Percentiles rank a stretch among this genome's conserved stretches.
These are phyloP conservation scores for Psilocybe mexicana DNA, from an alignment of 1,284 basidiomycete species.

Conservation along the genomic window DNA sequence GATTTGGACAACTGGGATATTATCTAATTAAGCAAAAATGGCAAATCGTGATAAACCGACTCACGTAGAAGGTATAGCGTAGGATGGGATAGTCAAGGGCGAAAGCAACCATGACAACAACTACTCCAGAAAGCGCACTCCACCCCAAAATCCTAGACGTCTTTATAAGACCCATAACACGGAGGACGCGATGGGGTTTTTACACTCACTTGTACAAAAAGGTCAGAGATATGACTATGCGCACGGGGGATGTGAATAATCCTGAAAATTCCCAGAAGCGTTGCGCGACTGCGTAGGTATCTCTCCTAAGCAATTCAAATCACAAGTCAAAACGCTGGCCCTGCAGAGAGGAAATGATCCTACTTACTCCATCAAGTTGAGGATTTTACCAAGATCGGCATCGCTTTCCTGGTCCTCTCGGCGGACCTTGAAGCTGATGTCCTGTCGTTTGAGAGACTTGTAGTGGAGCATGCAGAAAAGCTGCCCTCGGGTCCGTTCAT, in stretches of 20 bases:
- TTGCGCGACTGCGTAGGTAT: slow-evolving; percentile 69
- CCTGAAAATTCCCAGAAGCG: slow-evolving; percentile 72
- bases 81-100: slow-evolving; percentile 66
- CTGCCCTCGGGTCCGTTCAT: slow-evolving; percentile 67
- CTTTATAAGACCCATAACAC: neutral
- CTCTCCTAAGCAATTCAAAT: slow-evolving; percentile 46
- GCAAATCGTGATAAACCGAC: slow-evolving; percentile 22
- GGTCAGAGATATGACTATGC: slow-evolving; percentile 69
- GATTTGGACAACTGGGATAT: slow-evolving; percentile 56
- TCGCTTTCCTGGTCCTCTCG: slow-evolving; percentile 43
- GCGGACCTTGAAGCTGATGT: slow-evolving; percentile 54
- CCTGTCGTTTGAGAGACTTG: slow-evolving; percentile 64
- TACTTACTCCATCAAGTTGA: slow-evolving; percentile 71
- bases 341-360: neutral
- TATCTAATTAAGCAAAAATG: slow-evolving; percentile 4
- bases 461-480: slow-evolving; percentile 74
- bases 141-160: slow-evolving; percentile 71
- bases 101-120: slow-evolving; percentile 67
- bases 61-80: slow-evolving; percentile 64
- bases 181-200: neutral
- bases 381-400: slow-evolving; percentile 70
- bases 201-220: slow-evolving; percentile 72
- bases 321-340: neutral
- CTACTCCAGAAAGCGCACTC: slow-evolving; percentile 79
- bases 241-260: slow-evolving; percentile 71